Percentiles rank a stretch among this genome's conserved stretches.
Conservation (phyloP, 2,329 filamentous ascomycete genomes). For the Paraphaeosphaeria sporulosa region DNA sequence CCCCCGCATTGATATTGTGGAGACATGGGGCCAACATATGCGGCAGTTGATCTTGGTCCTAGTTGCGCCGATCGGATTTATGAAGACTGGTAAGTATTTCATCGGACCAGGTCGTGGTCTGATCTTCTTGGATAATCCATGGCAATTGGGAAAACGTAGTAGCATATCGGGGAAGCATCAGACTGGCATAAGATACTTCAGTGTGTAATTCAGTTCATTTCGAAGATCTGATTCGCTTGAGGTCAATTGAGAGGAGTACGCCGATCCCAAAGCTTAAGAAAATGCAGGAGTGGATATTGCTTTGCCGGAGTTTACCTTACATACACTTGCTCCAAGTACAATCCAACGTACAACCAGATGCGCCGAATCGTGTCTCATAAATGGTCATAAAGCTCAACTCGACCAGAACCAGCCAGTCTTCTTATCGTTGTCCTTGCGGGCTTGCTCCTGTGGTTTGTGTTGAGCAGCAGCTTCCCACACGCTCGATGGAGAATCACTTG, state of each 20-base stretch:
- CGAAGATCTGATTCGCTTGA: neutral
- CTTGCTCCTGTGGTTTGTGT: constrained; percentile 8
- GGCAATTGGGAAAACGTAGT: neutral
- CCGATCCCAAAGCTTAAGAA: neutral
- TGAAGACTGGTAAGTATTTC: neutral
- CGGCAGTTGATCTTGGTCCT: constrained; percentile 14
- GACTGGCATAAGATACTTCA: too few species aligned
- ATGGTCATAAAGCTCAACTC: constrained; percentile 14
- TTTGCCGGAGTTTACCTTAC: neutral
- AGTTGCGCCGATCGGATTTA: neutral
- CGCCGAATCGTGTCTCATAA: neutral
- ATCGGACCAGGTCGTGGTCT: neutral
- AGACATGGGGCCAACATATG: neutral
- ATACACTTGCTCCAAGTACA: neutral
- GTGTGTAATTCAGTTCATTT: neutral
- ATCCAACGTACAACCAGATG: neutral
- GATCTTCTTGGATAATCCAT: neutral
- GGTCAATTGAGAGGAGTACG: constrained; percentile 4
- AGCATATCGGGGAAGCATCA: too few species aligned
- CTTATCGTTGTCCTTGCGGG: constrained; percentile 17
- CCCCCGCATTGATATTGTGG: constrained; percentile 12
- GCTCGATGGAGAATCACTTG: neutral
- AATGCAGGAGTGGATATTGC: constrained; percentile 6
- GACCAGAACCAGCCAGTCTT: constrained; percentile 46
- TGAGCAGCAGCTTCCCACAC: constrained; percentile 18